Evolutionary conservation across 441 rosid genomes (phyloP).

Genomic region (Adansonia gregorii): DNA sequence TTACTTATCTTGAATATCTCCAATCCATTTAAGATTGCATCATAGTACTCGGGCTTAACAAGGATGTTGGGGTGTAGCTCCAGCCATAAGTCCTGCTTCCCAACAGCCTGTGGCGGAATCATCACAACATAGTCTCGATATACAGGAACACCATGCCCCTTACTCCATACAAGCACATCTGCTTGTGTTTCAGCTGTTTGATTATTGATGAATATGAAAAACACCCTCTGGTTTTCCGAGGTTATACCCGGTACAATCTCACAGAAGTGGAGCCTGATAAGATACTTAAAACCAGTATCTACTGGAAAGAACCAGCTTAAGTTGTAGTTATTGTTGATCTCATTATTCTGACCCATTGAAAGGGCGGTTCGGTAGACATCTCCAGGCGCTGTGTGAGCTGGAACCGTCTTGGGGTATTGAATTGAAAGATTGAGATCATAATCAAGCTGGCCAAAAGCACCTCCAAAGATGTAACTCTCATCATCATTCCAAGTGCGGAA

Average conservation of each 20-base stretch:
- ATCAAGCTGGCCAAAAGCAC: not conserved
- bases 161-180: constrained; percentile 33
- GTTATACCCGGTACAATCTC: constrained; percentile 27
- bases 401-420: not conserved
- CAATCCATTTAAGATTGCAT: constrained; percentile 39
- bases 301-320: constrained; percentile 34
- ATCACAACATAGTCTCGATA: constrained; percentile 31
- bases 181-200: constrained; percentile 24
- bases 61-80: not conserved
- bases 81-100: constrained; percentile 14
- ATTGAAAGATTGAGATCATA: not conserved
- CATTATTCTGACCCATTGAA: constrained; percentile 22
- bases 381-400: constrained; percentile 25
- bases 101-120: constrained; percentile 18
- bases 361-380: constrained; percentile 24
- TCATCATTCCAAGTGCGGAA: constrained; percentile 27
- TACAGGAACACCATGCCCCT: constrained; percentile 26
- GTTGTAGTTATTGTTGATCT: constrained; percentile 23
- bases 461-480: constrained; percentile 27
- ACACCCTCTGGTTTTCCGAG: constrained; percentile 26
- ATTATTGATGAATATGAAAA: constrained; percentile 28
- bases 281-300: constrained; percentile 35
- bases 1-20: constrained; percentile 45
- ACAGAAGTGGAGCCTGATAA: constrained; percentile 39
- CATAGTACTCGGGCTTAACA: constrained; percentile 11